These are phyloP conservation scores for Thermochaetoides thermophila DNA, from an alignment of 495 filamentous ascomycete species.

Conservation along the genomic window DNA sequence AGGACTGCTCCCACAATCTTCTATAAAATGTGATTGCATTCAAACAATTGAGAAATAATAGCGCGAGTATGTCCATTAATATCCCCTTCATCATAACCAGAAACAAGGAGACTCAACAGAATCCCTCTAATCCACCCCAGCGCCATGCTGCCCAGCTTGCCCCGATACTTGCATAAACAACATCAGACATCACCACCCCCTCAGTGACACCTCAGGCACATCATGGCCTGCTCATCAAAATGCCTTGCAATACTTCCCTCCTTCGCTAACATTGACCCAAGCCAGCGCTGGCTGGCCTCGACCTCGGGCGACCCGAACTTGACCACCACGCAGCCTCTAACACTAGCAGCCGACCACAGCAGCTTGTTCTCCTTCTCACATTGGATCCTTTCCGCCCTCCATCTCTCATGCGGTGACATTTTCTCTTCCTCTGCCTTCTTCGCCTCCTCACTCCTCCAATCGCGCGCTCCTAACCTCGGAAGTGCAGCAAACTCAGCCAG, in stretches of 20 bases:
- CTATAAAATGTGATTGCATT: too few species aligned
- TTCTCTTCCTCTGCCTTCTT: constrained; percentile 16
- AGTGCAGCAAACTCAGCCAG: constrained; percentile 57
- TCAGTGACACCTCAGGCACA: constrained; percentile 31
- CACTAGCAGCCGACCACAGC: constrained; percentile 73
- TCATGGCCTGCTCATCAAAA: constrained; percentile 37
- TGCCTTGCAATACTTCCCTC: constrained; percentile 32
- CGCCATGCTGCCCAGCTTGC: too few species aligned
- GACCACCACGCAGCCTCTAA: constrained; percentile 73
- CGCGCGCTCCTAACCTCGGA: constrained; percentile 71
- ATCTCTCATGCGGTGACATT: constrained; percentile 25
- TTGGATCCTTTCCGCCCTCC: constrained; percentile 27
- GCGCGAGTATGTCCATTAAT: too few species aligned
- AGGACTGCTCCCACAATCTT: too few species aligned
- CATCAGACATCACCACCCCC: neutral
- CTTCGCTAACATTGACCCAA: constrained; percentile 35
- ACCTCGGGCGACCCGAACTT: constrained; percentile 55
- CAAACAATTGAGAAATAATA: too few species aligned
- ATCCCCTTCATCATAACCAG: too few species aligned
- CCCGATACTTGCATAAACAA: too few species aligned
- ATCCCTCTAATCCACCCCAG: too few species aligned
- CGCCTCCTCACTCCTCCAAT: constrained; percentile 47
- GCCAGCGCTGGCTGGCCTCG: constrained; percentile 35
- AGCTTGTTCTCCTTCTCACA: constrained; percentile 44
- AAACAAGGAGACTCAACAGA: too few species aligned